These are phyloP conservation scores for Geranium incanum DNA, from an alignment of 441 rosid species.

Conservation along the genomic window DNA sequence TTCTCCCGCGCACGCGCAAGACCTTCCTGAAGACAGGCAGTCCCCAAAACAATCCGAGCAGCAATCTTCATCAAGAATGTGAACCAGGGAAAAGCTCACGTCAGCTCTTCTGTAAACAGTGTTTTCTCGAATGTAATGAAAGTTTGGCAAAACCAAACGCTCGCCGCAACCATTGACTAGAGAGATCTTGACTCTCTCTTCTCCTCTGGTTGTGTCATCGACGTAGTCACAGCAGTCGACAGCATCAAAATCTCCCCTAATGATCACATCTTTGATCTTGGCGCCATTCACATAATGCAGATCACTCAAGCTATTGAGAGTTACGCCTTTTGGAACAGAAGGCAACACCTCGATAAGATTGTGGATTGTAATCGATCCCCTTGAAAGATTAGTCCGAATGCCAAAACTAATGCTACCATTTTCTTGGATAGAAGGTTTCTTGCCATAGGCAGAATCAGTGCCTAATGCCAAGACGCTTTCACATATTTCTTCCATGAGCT, in stretches of 20 bases:
- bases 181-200: constrained; percentile 56
- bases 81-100: constrained; percentile 52
- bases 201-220: constrained; percentile 60
- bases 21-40: constrained; percentile 46
- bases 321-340: not conserved
- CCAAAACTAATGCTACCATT: not conserved
- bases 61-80: constrained; percentile 45
- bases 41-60: constrained; percentile 62
- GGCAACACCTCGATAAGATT: not conserved
- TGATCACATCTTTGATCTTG: not conserved
- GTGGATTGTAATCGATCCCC: not conserved
- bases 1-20: constrained; percentile 52
- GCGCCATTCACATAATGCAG: not conserved
- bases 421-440: constrained; percentile 36
- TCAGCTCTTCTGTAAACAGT: constrained; percentile 49
- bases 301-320: not conserved
- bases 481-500: constrained; percentile 68
- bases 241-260: constrained; percentile 17
- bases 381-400: not conserved
- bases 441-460: constrained; percentile 46
- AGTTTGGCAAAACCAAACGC: constrained; percentile 36
- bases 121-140: constrained; percentile 52
- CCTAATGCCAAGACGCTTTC: constrained; percentile 64
- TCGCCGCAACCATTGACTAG: constrained; percentile 64
- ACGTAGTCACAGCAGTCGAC: constrained; percentile 36